These are phyloP conservation scores for Lactarius quietus DNA, from an alignment of 768 basidiomycete species.

Conservation along the genomic window DNA sequence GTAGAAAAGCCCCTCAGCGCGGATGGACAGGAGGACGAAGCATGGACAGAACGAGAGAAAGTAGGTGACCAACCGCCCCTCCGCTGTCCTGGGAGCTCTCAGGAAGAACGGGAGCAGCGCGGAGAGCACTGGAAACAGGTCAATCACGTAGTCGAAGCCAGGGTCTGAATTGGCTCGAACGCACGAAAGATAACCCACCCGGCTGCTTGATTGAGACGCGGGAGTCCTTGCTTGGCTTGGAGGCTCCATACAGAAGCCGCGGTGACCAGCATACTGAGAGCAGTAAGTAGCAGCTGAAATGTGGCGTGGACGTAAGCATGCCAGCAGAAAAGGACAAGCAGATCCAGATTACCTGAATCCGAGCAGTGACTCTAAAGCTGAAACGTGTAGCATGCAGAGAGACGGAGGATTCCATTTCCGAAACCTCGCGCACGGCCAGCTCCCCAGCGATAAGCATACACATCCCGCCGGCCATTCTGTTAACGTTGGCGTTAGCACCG, in stretches of 20 bases:
- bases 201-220: constrained; percentile 50
- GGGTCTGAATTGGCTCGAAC: constrained; percentile 25
- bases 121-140: constrained; percentile 39
- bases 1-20: constrained; percentile 78
- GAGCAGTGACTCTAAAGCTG: background rate
- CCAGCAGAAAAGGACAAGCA: background rate
- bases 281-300: constrained; percentile 44
- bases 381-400: background rate
- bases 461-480: constrained; percentile 41
- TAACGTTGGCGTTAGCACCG: background rate
- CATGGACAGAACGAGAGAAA: constrained; percentile 72
- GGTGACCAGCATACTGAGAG: constrained; percentile 50
- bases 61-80: constrained; percentile 53
- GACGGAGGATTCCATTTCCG: background rate
- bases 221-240: constrained; percentile 64
- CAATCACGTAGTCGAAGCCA: background rate
- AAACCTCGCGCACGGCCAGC: constrained; percentile 11
- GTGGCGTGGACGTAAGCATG: background rate
- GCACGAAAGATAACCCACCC: constrained; percentile 68
- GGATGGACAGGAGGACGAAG: constrained; percentile 78
- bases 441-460: constrained; percentile 36
- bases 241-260: constrained; percentile 55
- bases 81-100: constrained; percentile 40
- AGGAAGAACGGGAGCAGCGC: constrained; percentile 53
- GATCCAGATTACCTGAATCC: constrained; percentile 13